A percentile compares a stretch with the other conserved stretches of the same genome.
These are phyloP conservation scores for Cutaneotrichosporon dermatis DNA, from an alignment of 1,284 basidiomycete genomes.

Conservation along the genomic window DNA sequence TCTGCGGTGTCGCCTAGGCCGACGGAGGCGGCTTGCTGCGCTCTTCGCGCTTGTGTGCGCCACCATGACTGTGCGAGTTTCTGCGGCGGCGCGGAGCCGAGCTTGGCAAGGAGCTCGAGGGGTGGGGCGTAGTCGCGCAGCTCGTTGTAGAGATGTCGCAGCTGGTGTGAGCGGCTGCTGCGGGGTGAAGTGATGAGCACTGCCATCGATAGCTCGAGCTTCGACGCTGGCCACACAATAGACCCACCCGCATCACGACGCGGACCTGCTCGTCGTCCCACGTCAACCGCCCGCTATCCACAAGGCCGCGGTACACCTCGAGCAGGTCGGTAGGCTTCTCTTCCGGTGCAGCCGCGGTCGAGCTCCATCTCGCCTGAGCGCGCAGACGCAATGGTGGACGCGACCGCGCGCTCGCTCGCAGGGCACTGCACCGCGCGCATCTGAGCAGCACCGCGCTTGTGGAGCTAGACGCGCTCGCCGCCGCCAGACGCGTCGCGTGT, in stretches of 20 bases:
- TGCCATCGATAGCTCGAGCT: no score
- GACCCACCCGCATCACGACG: conserved; percentile 58
- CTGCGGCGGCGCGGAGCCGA: conserved; percentile 35
- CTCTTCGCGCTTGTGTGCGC: not conserved
- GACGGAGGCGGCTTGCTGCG: not conserved
- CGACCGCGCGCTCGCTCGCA: no score
- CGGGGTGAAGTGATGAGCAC: no score
- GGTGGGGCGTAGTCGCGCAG: conserved; percentile 45
- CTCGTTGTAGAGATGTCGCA: conserved; percentile 39
- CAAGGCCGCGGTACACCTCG: conserved; percentile 53
- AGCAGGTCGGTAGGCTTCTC: conserved; percentile 49
- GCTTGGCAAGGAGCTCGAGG: conserved; percentile 38
- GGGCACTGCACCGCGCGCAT: not conserved
- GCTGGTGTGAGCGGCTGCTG: conserved; percentile 31
- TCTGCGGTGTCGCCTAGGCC: conserved; percentile 10
- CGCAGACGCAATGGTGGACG: not conserved
- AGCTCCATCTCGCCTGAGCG: not conserved
- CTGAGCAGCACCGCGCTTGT: no score
- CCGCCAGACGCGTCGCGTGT: not conserved
- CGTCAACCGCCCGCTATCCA: conserved; percentile 55
- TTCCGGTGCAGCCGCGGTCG: not conserved
- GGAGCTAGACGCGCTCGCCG: no score
- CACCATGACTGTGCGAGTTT: conserved; percentile 9
- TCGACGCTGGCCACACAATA: no score
- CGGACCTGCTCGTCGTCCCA: conserved; percentile 65